Evolutionary conservation across 2,329 filamentous ascomycete genomes (phyloP).

Genomic region (Beauveria medogensis): DNA sequence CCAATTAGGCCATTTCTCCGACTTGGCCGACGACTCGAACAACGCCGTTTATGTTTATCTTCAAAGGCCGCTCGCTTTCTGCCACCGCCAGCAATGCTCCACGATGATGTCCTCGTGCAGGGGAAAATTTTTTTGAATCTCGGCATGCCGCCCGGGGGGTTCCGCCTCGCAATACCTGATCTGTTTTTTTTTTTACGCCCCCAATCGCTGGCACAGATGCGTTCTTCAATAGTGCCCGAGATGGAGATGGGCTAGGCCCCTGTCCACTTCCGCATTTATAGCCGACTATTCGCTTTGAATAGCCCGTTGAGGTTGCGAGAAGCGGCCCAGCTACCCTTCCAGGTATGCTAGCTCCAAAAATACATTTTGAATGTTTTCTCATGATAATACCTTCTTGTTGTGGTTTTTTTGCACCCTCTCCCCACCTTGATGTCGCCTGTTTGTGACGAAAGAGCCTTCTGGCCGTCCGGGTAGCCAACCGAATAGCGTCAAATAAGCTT

Average conservation of each 20-base stretch:
- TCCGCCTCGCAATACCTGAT: not conserved
- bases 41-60: not conserved
- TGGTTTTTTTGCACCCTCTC: not conserved
- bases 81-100: not conserved
- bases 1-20: constrained; percentile 2
- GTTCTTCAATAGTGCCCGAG: not conserved
- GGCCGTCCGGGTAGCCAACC: not conserved
- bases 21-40: not conserved
- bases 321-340: not conserved
- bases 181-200: constrained; percentile 1
- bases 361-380: not conserved
- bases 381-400: too few species aligned
- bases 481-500: not conserved
- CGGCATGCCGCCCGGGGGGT: not conserved
- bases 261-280: not conserved
- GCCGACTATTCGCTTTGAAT: not conserved
- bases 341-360: not conserved
- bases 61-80: not conserved
- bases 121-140: not conserved
- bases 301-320: not conserved
- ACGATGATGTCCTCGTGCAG: not conserved
- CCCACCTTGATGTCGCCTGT: not conserved
- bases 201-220: not conserved
- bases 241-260: not conserved
- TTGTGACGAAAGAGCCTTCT: not conserved